Percentiles rank a stretch among this genome's conserved stretches.
phyloP scores from a whole-genome alignment of 805 yeast species.

The Nakazawaea populi region DNA sequence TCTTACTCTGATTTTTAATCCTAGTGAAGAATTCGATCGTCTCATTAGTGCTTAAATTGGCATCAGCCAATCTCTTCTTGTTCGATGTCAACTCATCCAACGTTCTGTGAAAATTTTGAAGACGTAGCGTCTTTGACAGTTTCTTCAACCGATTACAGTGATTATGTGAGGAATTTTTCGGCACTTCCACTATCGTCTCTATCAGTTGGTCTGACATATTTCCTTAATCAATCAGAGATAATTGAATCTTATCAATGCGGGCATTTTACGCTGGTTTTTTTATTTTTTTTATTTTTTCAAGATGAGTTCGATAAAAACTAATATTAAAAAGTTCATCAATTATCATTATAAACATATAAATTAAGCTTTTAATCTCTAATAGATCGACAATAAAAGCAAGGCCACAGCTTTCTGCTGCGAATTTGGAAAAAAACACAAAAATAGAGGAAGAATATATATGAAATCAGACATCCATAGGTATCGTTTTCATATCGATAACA shows the following conservation, averaged over 20 bases:
- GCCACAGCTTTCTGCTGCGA: neutral
- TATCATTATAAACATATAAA: too few relatives aligned
- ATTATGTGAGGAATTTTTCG: neutral
- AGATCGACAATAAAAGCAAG: neutral
- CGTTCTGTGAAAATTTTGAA: slow-evolving; percentile 5
- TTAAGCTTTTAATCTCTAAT: too few relatives aligned
- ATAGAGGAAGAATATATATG: neutral
- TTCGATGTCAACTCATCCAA: slow-evolving; percentile 6
- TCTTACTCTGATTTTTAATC: slow-evolving; percentile 4
- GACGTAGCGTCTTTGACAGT: neutral
- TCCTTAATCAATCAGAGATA: too few relatives aligned
- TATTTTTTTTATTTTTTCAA: too few relatives aligned
- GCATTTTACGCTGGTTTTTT: too few relatives aligned
- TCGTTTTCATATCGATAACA: slow-evolving; percentile 57
- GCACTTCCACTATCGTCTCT: neutral
- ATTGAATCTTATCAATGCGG: too few relatives aligned
- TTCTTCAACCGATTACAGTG: neutral
- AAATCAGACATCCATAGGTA: slow-evolving; percentile 26
- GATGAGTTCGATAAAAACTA: too few relatives aligned
- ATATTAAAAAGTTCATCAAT: too few relatives aligned
- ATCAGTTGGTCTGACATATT: too few relatives aligned
- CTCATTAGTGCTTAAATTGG: slow-evolving; percentile 4
- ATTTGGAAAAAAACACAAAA: neutral
- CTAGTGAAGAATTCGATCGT: slow-evolving; percentile 9
- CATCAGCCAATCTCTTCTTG: slow-evolving; percentile 9